Evolutionary conservation across 2,329 filamentous ascomycete species (phyloP).

Genomic region (Fusarium verticillioides): DNA sequence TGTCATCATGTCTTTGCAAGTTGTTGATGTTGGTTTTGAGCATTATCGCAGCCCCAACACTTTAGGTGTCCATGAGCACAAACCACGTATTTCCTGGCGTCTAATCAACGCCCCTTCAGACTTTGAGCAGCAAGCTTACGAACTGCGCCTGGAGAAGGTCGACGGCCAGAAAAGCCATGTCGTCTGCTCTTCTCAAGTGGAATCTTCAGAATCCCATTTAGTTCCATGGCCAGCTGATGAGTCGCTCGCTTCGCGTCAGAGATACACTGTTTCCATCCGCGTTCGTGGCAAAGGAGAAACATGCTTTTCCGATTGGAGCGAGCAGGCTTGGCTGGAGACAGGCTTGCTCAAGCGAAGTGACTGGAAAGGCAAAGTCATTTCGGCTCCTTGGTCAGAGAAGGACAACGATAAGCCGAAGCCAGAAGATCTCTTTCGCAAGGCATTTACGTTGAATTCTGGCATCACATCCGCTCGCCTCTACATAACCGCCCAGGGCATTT

Average conservation of each 20-base stretch:
- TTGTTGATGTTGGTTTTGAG: constrained; percentile 29
- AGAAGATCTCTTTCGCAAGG: constrained; percentile 32
- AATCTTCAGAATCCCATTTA: constrained; percentile 7
- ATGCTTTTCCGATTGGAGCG: constrained; percentile 20
- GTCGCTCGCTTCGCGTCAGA: constrained; percentile 16
- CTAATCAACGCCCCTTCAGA: constrained; percentile 19
- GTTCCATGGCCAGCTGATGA: constrained; percentile 22
- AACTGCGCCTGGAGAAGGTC: constrained; percentile 9
- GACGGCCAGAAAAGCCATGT: not conserved
- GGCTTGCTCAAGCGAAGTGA: constrained; percentile 23
- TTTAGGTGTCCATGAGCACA: constrained; percentile 28
- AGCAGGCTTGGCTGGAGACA: constrained; percentile 18
- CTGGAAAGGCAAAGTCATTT: constrained; percentile 27
- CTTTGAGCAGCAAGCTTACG: constrained; percentile 31
- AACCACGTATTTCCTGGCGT: constrained; percentile 36
- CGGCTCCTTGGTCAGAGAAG: constrained; percentile 33
- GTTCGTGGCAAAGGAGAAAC: constrained; percentile 14
- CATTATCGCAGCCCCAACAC: constrained; percentile 28
- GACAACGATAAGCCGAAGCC: constrained; percentile 26
- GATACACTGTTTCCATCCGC: constrained; percentile 10
- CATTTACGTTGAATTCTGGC: not conserved
- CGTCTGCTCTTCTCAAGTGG: not conserved
- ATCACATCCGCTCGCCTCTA: constrained; percentile 49
- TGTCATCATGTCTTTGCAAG: constrained; percentile 15
- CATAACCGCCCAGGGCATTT: constrained; percentile 59